Evolutionary conservation across 2,329 filamentous ascomycete species (phyloP), one percentile per base, ranked within the genome.

Genomic region (Cladosporium oxysporum): DNA sequence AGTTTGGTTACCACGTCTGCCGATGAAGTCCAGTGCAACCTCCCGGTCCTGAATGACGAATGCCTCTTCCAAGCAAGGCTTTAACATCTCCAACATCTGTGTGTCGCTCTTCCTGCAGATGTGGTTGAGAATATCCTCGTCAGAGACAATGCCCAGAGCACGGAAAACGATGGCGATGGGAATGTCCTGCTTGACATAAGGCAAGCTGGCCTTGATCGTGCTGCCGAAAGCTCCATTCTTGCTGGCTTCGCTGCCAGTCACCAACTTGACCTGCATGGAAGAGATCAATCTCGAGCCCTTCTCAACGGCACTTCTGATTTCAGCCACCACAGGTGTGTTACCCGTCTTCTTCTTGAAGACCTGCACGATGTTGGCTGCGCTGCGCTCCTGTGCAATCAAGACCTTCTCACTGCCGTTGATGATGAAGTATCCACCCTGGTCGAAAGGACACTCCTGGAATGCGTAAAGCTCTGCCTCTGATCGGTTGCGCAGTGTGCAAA

Each of bases 381-480:
- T 97, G 69, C 95, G 91, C 80, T 99, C 95, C 78, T 99, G 95
- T 1, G 95, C 95, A 74, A 99, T 99, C 72, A 99, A 82, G 26
- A 99, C 95, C 84, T 99, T 99, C 77, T 99, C 95, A 79, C 92
- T 96, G 52, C 95, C 95, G 81, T 99, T 99, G 84, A 99, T 99
- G 74, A 99, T 92, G 76, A 99, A 99, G 80, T 99, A 99, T 71
- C 95, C 95, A 71, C 95, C 95, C 76, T 97, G 95, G 75, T 99
- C 95, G 78, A 97, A 99, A 0, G 95, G 95, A 72, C 95, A 99
- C 80, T 99, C 95, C 76, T 97, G 97, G 79, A 96, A 89, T 57
- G 91, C 85, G 77, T 96, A 98, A 1, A 99, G 84, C 59, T 91
- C 90, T 62, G 95, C 90, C 70, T 98, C 94, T 58, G 88, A 87